These are phyloP conservation scores for Dactylellina drechsleri DNA, from an alignment of 2,329 filamentous ascomycete species.

Conservation along the genomic window DNA sequence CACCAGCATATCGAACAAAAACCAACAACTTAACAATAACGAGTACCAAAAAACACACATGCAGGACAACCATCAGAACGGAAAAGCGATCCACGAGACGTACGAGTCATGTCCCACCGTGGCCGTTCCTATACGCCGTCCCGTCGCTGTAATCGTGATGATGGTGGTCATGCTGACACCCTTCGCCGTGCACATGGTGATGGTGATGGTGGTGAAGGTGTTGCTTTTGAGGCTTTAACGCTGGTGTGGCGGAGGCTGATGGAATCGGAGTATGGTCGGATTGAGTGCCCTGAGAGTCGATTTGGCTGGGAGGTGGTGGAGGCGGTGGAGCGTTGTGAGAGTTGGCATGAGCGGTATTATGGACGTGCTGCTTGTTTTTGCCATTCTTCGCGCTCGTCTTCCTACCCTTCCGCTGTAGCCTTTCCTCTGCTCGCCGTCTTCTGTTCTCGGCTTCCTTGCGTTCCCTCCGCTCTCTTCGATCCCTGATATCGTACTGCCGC, in stretches of 20 bases:
- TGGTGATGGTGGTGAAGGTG: constrained; percentile 57
- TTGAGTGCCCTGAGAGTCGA: constrained; percentile 58
- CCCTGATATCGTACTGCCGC: constrained; percentile 92
- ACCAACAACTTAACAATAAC: constrained; percentile 42
- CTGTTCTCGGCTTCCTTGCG: constrained; percentile 87
- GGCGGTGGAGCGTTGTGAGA: constrained; percentile 55
- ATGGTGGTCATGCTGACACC: constrained; percentile 49
- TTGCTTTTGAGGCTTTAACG: constrained; percentile 57
- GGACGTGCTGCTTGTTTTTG: constrained; percentile 59
- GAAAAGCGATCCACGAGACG: constrained; percentile 30
- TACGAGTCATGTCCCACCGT: constrained; percentile 43
- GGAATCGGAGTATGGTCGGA: constrained; percentile 58
- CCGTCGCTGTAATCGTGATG: constrained; percentile 28
- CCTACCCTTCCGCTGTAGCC: constrained; percentile 88
- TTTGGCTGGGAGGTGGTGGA: constrained; percentile 56
- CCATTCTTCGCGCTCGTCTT: constrained; percentile 71
- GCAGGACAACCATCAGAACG: constrained; percentile 31
- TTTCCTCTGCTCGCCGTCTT: constrained; percentile 75
- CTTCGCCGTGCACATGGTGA: constrained; percentile 46
- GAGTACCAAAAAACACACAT: constrained; percentile 35
- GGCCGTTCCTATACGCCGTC: constrained; percentile 35
- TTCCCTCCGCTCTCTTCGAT: constrained; percentile 75
- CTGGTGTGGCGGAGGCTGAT: constrained; percentile 55
- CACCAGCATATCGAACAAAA: constrained; percentile 26
- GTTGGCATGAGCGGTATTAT: constrained; percentile 62